These are phyloP conservation scores for Solanum sitiens DNA, from an alignment of 257 asterid species.

Conservation along the genomic window DNA sequence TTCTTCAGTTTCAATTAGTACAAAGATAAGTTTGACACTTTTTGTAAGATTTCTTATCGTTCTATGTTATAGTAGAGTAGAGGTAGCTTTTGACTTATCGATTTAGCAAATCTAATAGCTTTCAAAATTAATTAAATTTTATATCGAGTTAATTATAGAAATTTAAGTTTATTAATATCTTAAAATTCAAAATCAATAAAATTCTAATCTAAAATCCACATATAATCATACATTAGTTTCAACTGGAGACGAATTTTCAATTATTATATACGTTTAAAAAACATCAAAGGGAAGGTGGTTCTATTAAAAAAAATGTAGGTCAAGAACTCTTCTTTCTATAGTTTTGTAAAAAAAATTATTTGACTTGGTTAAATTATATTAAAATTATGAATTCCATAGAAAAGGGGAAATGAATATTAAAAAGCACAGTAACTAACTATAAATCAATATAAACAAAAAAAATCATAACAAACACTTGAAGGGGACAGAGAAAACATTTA, in stretches of 20 bases:
- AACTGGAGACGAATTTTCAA: no score
- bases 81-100: no score
- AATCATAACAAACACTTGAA: background rate
- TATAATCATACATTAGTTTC: no score
- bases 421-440: background rate
- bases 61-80: background rate
- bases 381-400: background rate
- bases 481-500: background rate
- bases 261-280: background rate
- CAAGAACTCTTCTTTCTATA: background rate
- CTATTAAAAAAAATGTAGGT: background rate
- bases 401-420: background rate
- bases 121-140: background rate
- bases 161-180: background rate
- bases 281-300: background rate
- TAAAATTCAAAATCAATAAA: no score
- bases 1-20: background rate
- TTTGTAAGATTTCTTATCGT: no score
- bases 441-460: background rate
- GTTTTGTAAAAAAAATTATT: background rate
- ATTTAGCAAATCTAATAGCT: background rate
- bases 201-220: background rate
- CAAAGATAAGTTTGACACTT: background rate
- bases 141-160: background rate
- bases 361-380: background rate